Conservation (phyloP, 2,329 filamentous ascomycete genomes). For the Geosmithia flava region DNA sequence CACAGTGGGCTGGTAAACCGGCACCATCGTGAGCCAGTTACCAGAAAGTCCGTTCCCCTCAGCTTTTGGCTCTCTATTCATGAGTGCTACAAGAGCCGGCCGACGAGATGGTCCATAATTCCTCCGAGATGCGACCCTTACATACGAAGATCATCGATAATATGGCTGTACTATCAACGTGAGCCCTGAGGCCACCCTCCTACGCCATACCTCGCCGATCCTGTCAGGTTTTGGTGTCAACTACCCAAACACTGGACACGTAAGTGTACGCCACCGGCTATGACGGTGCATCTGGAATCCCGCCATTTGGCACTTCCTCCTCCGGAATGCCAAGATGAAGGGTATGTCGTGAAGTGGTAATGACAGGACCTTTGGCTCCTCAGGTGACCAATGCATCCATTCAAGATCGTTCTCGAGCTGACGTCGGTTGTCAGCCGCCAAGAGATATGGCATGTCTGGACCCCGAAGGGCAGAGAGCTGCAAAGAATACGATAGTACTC, state of each 20-base stretch:
- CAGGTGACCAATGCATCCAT: too few species aligned
- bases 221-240: background rate
- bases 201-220: background rate
- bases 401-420: too few species aligned
- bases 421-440: too few species aligned
- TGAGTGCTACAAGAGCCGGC: background rate
- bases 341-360: too few species aligned
- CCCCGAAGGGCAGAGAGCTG: background rate
- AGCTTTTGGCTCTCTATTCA: background rate
- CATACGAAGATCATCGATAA: background rate
- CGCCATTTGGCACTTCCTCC: too few species aligned
- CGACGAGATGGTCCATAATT: background rate
- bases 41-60: too few species aligned
- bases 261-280: background rate
- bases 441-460: too few species aligned
- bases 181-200: background rate
- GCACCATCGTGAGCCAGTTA: too few species aligned
- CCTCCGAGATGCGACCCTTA: background rate
- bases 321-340: too few species aligned
- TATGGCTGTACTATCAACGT: background rate
- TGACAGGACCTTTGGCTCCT: too few species aligned
- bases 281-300: background rate
- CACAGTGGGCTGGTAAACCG: too few species aligned
- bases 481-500: background rate
- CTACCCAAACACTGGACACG: background rate